Evolutionary conservation across 306 rosid species (phyloP), one percentile per base, ranked within the genome.

Genomic region (Acacia melanoxylon): DNA sequence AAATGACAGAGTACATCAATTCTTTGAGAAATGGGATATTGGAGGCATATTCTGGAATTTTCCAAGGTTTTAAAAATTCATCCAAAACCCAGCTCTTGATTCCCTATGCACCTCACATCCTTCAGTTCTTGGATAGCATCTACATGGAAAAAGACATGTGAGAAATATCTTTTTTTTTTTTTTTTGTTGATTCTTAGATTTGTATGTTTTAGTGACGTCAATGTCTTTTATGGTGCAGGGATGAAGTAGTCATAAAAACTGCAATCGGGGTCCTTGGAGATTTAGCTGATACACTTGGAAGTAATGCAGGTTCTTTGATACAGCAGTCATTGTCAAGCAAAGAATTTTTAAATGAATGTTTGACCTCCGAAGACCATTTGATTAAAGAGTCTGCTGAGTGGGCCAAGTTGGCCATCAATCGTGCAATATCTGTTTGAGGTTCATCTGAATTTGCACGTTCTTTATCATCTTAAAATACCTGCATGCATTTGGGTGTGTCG

Each of bases 261-360:
- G 98, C 98, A 79, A 90, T 94, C 66, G 98, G 98, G 49, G 95
- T 94, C 59, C 94, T 94, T 85, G 98, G 98, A 77, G 98, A 94
- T 85, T 90, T 94, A 20, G 98, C 98, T 19, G 98, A 94, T 88
- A 94, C 98, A 6, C 92, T 94, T 46, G 98, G 98, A 76, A 94
- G 94, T 85, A 85, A 88, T 80, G 97, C 98, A 40, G 95, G 97
- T 76, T 87, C 98, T 78, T 88, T 94, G 88, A 94, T 94, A 78
- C 97, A 94, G 87, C 94, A 94, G 65, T 92, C 98, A 79, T 78
- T 89, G 88, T 92, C 97, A 63, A 89, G 97, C 95, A 92, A 88
- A 86, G 95, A 89, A 73, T 94, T 94, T 78, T 87, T 94, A 77
- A 88, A 89, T 79, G 97, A 92, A 81, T 94, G 98, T 83, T 86